phyloP scores from a whole-genome alignment of 1,139 yeast species.

The Hansenula sp. region DNA sequence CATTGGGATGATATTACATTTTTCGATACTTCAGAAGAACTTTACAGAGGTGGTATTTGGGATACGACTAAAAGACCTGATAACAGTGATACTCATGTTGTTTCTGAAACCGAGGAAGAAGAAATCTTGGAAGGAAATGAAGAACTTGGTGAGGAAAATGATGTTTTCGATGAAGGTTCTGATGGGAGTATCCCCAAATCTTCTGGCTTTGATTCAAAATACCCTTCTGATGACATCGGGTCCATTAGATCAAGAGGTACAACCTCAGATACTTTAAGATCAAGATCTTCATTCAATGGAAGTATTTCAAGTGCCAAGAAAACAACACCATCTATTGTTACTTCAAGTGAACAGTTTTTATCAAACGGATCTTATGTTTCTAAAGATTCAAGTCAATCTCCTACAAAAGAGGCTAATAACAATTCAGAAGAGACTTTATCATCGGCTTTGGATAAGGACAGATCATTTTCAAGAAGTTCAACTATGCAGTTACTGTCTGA shows the following conservation, averaged over 20 bases:
- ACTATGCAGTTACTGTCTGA: constrained; percentile 21
- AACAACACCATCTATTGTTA: constrained; percentile 17
- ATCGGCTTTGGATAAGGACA: constrained; percentile 8
- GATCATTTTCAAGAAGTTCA: constrained; percentile 9
- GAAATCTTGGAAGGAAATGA: constrained; percentile 6
- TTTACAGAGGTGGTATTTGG: constrained; percentile 95
- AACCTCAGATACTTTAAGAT: neutral
- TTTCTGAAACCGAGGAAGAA: constrained; percentile 10
- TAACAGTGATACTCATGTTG: constrained; percentile 6
- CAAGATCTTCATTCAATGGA: constrained; percentile 4
- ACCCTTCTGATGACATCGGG: constrained; percentile 7
- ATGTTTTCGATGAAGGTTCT: constrained; percentile 3
- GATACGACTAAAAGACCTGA: constrained; percentile 37
- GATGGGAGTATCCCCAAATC: constrained; percentile 3
- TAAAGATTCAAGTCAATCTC: constrained; percentile 3
- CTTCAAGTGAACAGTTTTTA: constrained; percentile 23
- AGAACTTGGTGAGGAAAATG: neutral
- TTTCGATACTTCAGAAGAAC: constrained; percentile 57
- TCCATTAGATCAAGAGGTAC: constrained; percentile 13
- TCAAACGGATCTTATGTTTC: constrained; percentile 24
- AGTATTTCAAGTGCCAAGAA: constrained; percentile 10
- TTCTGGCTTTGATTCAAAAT: constrained; percentile 1
- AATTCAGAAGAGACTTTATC: neutral
- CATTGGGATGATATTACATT: constrained; percentile 85
- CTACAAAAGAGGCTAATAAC: neutral